Base-by-base conservation (phyloP, 768 basidiomycete genomes). In the Suillus subalutaceus region DNA sequence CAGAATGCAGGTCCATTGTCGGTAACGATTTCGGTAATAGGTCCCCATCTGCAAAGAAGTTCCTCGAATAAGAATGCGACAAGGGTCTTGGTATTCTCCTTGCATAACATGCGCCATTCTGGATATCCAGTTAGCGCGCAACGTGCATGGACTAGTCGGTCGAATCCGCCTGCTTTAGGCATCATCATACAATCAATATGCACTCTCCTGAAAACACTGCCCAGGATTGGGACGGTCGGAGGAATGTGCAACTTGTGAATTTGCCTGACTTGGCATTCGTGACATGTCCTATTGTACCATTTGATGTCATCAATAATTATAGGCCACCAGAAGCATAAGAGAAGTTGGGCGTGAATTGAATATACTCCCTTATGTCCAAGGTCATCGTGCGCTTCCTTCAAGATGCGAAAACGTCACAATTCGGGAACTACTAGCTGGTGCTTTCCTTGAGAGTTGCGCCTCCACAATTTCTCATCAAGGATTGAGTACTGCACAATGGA, bases 61-160 rank as follows among this genome's bases (percentile, higher is more conserved):
- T 74, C 70, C 20, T 72, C 57, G 5, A 72, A 74, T 0, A 76
- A 64, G 23, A 71, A 76, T 1, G 18, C 16, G 6, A 16, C 2
- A 0, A 41, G 2, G 0, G 63, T 52, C 0, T 38, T 12, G 0
- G 41, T 65, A 0, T 65, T 76, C 23, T 77, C 69, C 0, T 75
- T 72, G 20, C 73, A 62, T 1, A 74, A 64, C 77, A 80, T 79
- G 62, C n/a, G 65, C 61, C 61, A 82, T 78, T 9, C 79, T 23
- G 7, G 70, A 8, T 65, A 68, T 0, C 52, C 26, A 0, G 64
- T 57, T 0, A 71, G 40, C 0, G 58, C 16, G 1, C 66, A 69
- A 0, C 15, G 8, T 0, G 57, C 67, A 1, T 69, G 32, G 68
- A 68, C 69, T 7, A 80, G 72, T 12, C 68, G 76, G 0, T 26